A percentile compares a stretch with the other conserved stretches of the same genome.
phyloP scores from a whole-genome alignment of 2,329 filamentous ascomycete species.

The Pyrenophora tritici-repentis region DNA sequence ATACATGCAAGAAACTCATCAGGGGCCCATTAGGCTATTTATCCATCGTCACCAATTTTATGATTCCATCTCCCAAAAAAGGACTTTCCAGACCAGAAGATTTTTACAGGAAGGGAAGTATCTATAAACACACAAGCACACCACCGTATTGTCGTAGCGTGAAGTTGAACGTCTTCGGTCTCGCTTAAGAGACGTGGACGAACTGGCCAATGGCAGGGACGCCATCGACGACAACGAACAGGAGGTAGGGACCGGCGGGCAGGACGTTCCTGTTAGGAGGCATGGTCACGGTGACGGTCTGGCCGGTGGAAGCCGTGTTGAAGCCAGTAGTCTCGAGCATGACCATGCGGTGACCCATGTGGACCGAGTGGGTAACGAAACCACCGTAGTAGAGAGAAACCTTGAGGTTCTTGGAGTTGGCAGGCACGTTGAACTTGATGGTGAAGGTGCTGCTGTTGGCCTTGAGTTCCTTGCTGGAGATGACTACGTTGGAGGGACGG shows the following conservation, averaged over 20 bases:
- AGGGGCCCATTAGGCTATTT: too few relatives aligned
- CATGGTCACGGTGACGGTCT: slow-evolving; percentile 58
- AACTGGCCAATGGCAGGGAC: slow-evolving; percentile 60
- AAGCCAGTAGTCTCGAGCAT: slow-evolving; percentile 59
- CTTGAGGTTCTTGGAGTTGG: slow-evolving; percentile 52
- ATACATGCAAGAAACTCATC: too few relatives aligned
- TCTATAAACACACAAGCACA: slow-evolving; percentile 26
- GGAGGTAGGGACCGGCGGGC: slow-evolving; percentile 64
- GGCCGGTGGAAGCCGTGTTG: slow-evolving; percentile 46
- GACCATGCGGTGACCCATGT: slow-evolving; percentile 66
- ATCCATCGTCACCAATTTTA: too few relatives aligned
- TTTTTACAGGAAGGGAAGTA: neutral
- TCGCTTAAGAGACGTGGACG: slow-evolving; percentile 49
- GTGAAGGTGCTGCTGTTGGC: slow-evolving; percentile 49
- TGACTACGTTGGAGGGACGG: slow-evolving; percentile 55
- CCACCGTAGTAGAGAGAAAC: slow-evolving; percentile 63
- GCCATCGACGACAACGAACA: slow-evolving; percentile 63
- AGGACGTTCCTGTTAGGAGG: slow-evolving; percentile 61
- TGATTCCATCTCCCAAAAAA: too few relatives aligned
- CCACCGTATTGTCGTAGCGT: too few relatives aligned
- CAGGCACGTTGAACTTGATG: slow-evolving; percentile 54
- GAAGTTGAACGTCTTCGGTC: neutral
- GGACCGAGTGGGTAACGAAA: slow-evolving; percentile 64
- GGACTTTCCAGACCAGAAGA: too few relatives aligned
- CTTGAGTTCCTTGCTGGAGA: slow-evolving; percentile 53